Conservation (phyloP, 495 filamentous ascomycete genomes). For the Aspergillus diversus region DNA sequence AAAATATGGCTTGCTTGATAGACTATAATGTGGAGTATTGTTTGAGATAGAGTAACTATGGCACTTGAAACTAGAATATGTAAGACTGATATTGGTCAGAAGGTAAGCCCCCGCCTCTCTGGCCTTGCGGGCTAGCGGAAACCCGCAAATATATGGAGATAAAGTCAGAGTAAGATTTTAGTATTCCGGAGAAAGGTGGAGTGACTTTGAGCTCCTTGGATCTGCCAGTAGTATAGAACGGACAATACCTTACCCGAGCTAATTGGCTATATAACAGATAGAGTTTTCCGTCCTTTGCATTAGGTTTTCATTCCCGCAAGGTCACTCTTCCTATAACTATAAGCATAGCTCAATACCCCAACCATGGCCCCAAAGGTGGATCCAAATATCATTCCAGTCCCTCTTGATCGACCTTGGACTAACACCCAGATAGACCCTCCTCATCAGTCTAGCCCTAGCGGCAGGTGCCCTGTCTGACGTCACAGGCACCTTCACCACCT, state of each 20-base stretch:
- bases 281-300: neutral
- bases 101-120: neutral
- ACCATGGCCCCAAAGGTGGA: neutral
- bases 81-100: no score
- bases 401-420: neutral
- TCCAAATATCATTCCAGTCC: neutral
- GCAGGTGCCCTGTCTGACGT: neutral
- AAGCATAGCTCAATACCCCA: neutral
- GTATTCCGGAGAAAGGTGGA: no score
- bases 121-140: neutral
- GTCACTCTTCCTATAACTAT: neutral
- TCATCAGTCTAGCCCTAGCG: neutral
- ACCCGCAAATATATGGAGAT: neutral
- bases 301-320: neutral
- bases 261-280: slow-evolving; percentile 1
- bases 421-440: neutral
- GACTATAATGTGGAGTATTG: no score
- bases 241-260: slow-evolving; percentile 1
- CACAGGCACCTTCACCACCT: neutral
- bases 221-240: neutral
- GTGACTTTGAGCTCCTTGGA: no score
- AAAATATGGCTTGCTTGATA: no score
- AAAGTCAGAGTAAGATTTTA: neutral
- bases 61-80: no score
- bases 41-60: no score